Conservation (phyloP, 139 green algal genomes). For the Volvox reticuliferus region DNA sequence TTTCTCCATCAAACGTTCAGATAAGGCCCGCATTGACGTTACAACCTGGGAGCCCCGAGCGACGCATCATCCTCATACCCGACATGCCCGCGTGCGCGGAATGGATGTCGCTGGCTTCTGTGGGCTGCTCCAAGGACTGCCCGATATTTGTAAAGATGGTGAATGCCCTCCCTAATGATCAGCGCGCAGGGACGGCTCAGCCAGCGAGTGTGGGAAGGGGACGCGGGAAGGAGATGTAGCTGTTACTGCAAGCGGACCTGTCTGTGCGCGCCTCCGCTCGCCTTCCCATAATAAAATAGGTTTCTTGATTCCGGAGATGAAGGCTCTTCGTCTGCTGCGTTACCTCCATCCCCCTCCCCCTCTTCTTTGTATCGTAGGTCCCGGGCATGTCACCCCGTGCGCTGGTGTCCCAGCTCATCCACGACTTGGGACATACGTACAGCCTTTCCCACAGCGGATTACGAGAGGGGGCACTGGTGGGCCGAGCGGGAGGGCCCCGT, state of each 20-base stretch:
- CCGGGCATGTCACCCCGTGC: neutral
- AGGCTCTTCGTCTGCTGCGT: too few species aligned
- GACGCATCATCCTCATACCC: slow-evolving; percentile 29
- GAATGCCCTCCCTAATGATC: neutral
- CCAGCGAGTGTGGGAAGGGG: too few species aligned
- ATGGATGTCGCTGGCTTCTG: slow-evolving; percentile 24
- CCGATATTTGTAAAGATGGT: slow-evolving; percentile 26
- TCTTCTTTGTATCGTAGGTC: neutral
- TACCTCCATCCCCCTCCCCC: too few species aligned
- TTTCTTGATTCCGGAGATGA: too few species aligned
- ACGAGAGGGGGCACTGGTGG: neutral
- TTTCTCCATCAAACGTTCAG: neutral
- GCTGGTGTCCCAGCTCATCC: neutral
- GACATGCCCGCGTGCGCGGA: slow-evolving; percentile 12
- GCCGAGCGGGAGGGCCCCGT: neutral
- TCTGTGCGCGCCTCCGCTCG: too few species aligned
- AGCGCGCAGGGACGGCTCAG: too few species aligned
- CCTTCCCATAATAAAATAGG: too few species aligned
- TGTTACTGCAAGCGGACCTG: too few species aligned
- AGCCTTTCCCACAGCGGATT: neutral
- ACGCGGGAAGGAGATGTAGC: too few species aligned
- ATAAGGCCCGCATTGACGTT: neutral
- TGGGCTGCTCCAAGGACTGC: slow-evolving; percentile 24
- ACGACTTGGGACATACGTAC: slow-evolving; percentile 29
- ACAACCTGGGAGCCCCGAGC: neutral